Percentiles rank a stretch among this genome's conserved stretches.
phyloP scores from a whole-genome alignment of 2,329 filamentous ascomycete genomes.

The Beauveria bassiana region DNA sequence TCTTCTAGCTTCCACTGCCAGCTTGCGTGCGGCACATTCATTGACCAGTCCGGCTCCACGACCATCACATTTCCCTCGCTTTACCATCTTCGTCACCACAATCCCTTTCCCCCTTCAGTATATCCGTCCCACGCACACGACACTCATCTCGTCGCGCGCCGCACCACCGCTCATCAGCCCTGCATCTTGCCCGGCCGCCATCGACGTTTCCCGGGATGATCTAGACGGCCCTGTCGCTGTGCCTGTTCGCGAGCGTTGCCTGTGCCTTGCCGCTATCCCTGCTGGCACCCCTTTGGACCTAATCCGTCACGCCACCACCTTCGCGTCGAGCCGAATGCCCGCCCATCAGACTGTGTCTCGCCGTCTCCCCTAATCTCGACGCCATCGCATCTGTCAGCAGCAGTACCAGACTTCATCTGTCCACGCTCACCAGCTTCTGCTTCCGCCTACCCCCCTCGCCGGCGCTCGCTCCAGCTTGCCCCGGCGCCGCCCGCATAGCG shows the following conservation, averaged over 20 bases:
- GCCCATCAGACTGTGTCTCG: background rate
- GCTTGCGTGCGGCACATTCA: background rate
- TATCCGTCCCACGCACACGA: constrained; percentile 10
- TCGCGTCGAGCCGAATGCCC: constrained; percentile 7
- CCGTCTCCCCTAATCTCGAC: background rate
- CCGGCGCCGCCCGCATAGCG: background rate
- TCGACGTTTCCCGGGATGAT: constrained; percentile 7
- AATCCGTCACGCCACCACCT: background rate
- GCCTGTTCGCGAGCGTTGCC: background rate
- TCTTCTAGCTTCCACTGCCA: background rate
- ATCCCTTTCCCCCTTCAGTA: background rate
- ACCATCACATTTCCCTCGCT: constrained; percentile 16
- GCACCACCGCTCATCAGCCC: background rate
- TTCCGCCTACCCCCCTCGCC: background rate
- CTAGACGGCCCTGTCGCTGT: constrained; percentile 6
- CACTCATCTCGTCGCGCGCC: constrained; percentile 1
- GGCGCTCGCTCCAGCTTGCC: constrained; percentile 10
- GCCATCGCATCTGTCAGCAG: background rate
- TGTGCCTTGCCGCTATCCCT: constrained; percentile 3
- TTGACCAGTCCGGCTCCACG: constrained; percentile 15
- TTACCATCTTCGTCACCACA: constrained; percentile 1
- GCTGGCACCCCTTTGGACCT: constrained; percentile 8
- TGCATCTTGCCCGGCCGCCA: background rate
- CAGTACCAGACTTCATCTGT: background rate
- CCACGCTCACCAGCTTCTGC: background rate